A percentile compares a stretch with the other conserved stretches of the same genome.
Conservation (phyloP, 2,329 filamentous ascomycete species). For the Colletotrichum spaethianum region DNA sequence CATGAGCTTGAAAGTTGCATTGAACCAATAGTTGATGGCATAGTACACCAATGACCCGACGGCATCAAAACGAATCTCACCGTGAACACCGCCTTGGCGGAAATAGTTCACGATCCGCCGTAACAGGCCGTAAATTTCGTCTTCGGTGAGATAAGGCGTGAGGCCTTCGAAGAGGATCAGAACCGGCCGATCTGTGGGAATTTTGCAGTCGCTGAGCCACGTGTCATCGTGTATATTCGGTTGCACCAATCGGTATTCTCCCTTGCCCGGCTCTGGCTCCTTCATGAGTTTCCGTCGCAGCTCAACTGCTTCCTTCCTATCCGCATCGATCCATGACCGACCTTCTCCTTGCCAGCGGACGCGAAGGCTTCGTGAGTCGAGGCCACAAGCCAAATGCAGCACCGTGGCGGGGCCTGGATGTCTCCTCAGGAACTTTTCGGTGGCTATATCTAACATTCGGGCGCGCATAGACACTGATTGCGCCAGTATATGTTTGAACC, state of each 20-base stretch:
- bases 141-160: conserved; percentile 48
- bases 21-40: conserved; percentile 9
- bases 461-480: conserved; percentile 21
- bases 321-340: conserved; percentile 53
- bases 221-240: conserved; percentile 45
- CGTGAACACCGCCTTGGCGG: conserved; percentile 44
- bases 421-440: conserved; percentile 45
- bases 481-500: neutral
- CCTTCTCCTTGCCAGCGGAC: conserved; percentile 38
- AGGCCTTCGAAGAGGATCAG: conserved; percentile 52
- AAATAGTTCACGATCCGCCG: conserved; percentile 46
- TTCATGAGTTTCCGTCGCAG: conserved; percentile 48
- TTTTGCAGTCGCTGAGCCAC: conserved; percentile 47
- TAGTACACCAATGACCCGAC: conserved; percentile 13
- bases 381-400: conserved; percentile 50
- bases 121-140: conserved; percentile 45
- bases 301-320: conserved; percentile 52
- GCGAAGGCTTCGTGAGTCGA: conserved; percentile 49
- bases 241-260: conserved; percentile 46
- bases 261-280: conserved; percentile 19
- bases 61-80: conserved; percentile 34
- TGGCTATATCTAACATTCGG: conserved; percentile 45
- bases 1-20: conserved; percentile 21
- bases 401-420: conserved; percentile 46
- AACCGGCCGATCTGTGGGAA: conserved; percentile 50